Conservation (phyloP, 345 rosid genomes). For the Syzygium aqueum region DNA sequence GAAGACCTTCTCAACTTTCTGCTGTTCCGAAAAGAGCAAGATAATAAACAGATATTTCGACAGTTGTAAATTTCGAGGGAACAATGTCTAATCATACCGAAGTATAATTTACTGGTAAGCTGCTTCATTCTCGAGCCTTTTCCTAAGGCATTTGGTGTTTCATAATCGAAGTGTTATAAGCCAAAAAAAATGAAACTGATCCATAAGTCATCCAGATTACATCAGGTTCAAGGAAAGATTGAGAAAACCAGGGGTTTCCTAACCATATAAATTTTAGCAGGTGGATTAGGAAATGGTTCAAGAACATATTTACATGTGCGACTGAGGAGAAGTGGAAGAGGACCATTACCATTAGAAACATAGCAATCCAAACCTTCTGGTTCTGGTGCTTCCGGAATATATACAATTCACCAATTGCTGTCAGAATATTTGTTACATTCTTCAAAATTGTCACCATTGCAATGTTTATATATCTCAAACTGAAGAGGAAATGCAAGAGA, state of each 20-base stretch:
- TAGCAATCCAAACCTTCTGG: constrained; percentile 89
- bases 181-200: not conserved
- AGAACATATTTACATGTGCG: not conserved
- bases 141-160: not conserved
- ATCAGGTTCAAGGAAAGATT: not conserved
- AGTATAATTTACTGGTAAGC: not conserved
- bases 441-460: constrained; percentile 98
- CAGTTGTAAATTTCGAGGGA: not conserved
- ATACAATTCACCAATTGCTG: constrained; percentile 82
- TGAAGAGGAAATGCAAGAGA: constrained; percentile 26
- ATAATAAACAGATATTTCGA: not conserved
- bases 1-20: not conserved
- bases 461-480: constrained; percentile 80
- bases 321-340: not conserved
- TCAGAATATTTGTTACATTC: constrained; percentile 85
- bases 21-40: not conserved
- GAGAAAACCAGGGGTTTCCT: not conserved
- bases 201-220: not conserved
- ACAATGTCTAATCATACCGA: not conserved
- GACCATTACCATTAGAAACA: constrained; percentile 73
- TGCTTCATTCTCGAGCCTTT: not conserved
- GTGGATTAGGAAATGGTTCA: not conserved
- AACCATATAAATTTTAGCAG: not conserved
- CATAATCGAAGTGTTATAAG: not conserved
- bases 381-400: constrained; percentile 78